These are phyloP conservation scores for Prunella vulgaris DNA, from an alignment of 257 asterid genomes.

Conservation along the genomic window DNA sequence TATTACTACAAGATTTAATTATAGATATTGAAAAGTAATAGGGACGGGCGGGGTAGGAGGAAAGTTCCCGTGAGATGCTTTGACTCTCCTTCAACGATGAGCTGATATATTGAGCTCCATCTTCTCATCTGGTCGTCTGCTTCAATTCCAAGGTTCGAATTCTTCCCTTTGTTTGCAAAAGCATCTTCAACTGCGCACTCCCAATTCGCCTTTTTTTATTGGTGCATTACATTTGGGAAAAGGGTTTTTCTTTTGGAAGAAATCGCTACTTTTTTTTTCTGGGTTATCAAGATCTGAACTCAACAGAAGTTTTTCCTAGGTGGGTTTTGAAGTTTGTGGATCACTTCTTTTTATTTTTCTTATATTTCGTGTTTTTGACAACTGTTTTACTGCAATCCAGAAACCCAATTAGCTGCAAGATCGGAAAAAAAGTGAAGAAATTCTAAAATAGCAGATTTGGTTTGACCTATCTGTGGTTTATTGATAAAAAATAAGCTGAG, in stretches of 20 bases:
- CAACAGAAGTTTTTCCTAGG: not conserved
- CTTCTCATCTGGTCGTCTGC: slow-evolving; percentile 8
- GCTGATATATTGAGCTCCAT: slow-evolving; percentile 9
- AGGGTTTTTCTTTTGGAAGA: not conserved
- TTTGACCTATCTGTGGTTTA: not conserved
- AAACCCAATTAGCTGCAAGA: slow-evolving; percentile 18
- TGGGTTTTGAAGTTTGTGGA: slow-evolving; percentile 22
- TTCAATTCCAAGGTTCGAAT: slow-evolving; percentile 5
- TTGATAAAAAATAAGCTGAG: slow-evolving; percentile 16
- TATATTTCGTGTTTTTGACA: slow-evolving; percentile 12
- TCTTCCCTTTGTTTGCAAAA: not conserved
- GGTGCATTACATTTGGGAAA: not conserved
- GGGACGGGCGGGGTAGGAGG: slow-evolving; percentile 17
- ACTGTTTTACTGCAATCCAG: slow-evolving; percentile 18
- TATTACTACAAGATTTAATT: no score
- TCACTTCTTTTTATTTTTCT: slow-evolving; percentile 6
- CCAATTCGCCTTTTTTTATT: not conserved
- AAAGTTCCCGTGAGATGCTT: slow-evolving; percentile 10
- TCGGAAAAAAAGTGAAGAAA: slow-evolving; percentile 6
- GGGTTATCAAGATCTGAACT: not conserved
- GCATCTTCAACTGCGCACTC: not conserved
- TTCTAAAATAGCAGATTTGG: slow-evolving; percentile 9
- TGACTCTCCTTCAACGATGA: slow-evolving; percentile 4
- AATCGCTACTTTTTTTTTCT: not conserved
- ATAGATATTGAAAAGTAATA: not conserved